phyloP scores from a whole-genome alignment of 1,284 basidiomycete genomes.

The Sanguinoderma infundibulare region DNA sequence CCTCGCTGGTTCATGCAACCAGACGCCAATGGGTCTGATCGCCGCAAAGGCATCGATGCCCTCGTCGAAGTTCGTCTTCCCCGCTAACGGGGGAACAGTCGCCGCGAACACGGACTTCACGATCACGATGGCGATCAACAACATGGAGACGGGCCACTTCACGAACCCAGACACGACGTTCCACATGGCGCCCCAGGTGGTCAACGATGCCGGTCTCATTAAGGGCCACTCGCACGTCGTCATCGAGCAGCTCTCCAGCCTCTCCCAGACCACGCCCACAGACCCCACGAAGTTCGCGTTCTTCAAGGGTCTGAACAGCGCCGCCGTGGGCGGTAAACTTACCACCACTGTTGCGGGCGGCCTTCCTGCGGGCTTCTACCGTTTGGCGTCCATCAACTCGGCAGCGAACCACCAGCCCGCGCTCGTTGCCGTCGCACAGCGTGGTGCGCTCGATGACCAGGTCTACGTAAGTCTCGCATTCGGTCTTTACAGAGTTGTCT shows the following conservation, averaged over 20 bases:
- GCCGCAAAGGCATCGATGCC: conserved; percentile 54
- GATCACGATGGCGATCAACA: conserved; percentile 47
- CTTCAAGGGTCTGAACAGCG: conserved; percentile 64
- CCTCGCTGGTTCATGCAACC: conserved; percentile 62
- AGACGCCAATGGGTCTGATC: conserved; percentile 57
- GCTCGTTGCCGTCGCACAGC: conserved; percentile 65
- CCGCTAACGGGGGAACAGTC: conserved; percentile 51
- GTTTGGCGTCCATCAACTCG: conserved; percentile 56
- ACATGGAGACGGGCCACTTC: conserved; percentile 56
- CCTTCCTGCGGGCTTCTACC: conserved; percentile 59
- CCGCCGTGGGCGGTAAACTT: conserved; percentile 50
- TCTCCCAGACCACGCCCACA: conserved; percentile 49
- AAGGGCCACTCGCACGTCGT: conserved; percentile 65
- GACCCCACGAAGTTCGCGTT: conserved; percentile 58
- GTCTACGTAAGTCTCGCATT: conserved; percentile 50
- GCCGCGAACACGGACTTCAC: conserved; percentile 53
- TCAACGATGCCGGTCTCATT: conserved; percentile 44
- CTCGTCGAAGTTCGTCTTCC: conserved; percentile 55
- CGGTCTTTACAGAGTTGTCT: too few relatives aligned
- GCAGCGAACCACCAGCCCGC: conserved; percentile 56
- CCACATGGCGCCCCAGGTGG: conserved; percentile 52
- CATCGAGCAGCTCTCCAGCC: conserved; percentile 49
- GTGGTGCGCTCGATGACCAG: conserved; percentile 60
- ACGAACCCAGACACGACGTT: conserved; percentile 56
- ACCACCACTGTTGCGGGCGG: conserved; percentile 52